Evolutionary conservation across 2,329 filamentous ascomycete genomes (phyloP).

Genomic region (Fusarium anguioides): DNA sequence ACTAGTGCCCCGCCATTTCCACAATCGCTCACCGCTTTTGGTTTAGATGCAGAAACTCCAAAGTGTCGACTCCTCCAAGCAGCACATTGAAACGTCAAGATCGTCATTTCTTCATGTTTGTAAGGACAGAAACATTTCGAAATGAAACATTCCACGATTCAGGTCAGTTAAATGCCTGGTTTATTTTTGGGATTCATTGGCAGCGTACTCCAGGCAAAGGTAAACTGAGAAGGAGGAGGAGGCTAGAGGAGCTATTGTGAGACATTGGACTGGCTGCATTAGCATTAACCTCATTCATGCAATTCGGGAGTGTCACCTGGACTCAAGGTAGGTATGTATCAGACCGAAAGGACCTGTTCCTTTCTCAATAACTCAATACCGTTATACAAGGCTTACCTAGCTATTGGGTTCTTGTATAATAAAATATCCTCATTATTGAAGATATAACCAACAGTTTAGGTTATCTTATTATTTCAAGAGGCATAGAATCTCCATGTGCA

Average conservation of each 20-base stretch:
- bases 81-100: neutral
- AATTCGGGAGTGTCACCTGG: neutral
- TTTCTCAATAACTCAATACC: too few relatives aligned
- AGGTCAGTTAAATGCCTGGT: neutral
- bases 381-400: too few relatives aligned
- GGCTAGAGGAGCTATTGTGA: conserved; percentile 3
- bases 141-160: neutral
- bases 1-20: conserved; percentile 24
- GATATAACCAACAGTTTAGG: too few relatives aligned
- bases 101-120: neutral
- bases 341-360: too few relatives aligned
- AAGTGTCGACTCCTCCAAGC: conserved; percentile 1
- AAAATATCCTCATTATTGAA: too few relatives aligned
- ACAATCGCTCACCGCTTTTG: conserved; percentile 39
- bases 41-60: conserved; percentile 30
- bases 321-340: too few relatives aligned
- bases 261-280: conserved; percentile 8
- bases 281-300: conserved; percentile 7
- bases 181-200: neutral
- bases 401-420: too few relatives aligned
- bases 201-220: too few relatives aligned
- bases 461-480: too few relatives aligned
- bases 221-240: neutral
- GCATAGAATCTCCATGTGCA: too few relatives aligned
- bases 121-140: neutral